Percentiles rank a stretch among this genome's conserved stretches.
Conservation (phyloP, 129 eudicot genomes). For the Lactuca sativa region DNA sequence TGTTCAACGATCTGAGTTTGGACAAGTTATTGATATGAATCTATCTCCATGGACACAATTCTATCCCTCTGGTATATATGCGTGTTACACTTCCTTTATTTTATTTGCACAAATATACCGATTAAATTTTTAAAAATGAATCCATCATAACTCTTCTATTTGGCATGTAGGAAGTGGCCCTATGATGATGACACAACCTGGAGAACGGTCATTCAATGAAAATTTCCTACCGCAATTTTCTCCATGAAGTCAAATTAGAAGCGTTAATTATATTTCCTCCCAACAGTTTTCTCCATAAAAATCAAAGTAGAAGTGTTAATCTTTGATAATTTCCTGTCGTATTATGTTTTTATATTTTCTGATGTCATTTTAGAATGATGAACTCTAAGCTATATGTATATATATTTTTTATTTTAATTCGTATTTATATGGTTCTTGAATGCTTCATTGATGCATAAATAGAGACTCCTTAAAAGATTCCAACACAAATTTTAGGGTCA, state of each 20-base stretch:
- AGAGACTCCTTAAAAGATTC: neutral
- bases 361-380: constrained; percentile 24
- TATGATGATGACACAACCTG: constrained; percentile 45
- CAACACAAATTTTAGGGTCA: neutral
- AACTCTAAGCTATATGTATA: constrained; percentile 26
- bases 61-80: constrained; percentile 45
- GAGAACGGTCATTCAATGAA: constrained; percentile 57
- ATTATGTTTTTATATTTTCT: neutral
- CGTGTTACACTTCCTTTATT: neutral
- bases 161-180: constrained; percentile 45
- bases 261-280: constrained; percentile 34
- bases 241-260: constrained; percentile 34
- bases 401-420: constrained; percentile 16
- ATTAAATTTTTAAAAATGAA: neutral
- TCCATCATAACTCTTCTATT: neutral
- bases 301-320: constrained; percentile 12
- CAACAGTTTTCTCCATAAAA: constrained; percentile 51
- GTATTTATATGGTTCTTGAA: neutral
- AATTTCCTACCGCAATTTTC: constrained; percentile 49
- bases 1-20: constrained; percentile 48
- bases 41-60: constrained; percentile 67
- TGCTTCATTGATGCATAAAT: constrained; percentile 3
- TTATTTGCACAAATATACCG: neutral
- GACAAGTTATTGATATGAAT: constrained; percentile 62
- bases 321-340: neutral